phyloP scores from a whole-genome alignment of 495 filamentous ascomycete genomes.

The Talaromyces thailandensis region DNA sequence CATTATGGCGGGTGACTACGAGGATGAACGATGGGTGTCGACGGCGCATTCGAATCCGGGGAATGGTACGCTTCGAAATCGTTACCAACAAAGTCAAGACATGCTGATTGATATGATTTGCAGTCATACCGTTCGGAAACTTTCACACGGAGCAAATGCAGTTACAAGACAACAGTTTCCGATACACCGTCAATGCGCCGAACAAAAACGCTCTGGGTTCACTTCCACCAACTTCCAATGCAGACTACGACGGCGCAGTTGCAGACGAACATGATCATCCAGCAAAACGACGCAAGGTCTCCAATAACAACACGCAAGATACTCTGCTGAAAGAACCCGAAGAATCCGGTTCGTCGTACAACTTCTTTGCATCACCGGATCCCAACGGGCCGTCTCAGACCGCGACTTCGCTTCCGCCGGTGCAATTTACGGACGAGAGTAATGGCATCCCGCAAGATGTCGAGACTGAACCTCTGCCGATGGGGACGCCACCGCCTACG shows the following conservation, averaged over 20 bases:
- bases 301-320: background rate
- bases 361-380: slow-evolving; percentile 18
- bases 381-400: background rate
- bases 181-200: background rate
- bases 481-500: slow-evolving; percentile 2
- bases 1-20: slow-evolving; percentile 7
- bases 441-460: background rate
- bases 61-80: background rate
- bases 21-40: slow-evolving; percentile 6
- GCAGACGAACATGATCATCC: background rate
- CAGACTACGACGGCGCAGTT: background rate
- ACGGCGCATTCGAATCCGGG: background rate
- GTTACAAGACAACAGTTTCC: background rate
- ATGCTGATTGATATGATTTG: background rate
- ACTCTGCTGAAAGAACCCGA: background rate
- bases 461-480: background rate
- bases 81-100: background rate
- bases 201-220: background rate
- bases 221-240: slow-evolving; percentile 1
- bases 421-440: background rate
- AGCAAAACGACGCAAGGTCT: background rate
- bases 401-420: background rate
- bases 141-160: background rate
- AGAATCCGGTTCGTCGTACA: slow-evolving; percentile 14
- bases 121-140: background rate